A percentile compares a stretch with the other conserved stretches of the same genome.
Evolutionary conservation across 768 basidiomycete genomes (phyloP).

Genomic region (Rhodosporidiobolus sp.): DNA sequence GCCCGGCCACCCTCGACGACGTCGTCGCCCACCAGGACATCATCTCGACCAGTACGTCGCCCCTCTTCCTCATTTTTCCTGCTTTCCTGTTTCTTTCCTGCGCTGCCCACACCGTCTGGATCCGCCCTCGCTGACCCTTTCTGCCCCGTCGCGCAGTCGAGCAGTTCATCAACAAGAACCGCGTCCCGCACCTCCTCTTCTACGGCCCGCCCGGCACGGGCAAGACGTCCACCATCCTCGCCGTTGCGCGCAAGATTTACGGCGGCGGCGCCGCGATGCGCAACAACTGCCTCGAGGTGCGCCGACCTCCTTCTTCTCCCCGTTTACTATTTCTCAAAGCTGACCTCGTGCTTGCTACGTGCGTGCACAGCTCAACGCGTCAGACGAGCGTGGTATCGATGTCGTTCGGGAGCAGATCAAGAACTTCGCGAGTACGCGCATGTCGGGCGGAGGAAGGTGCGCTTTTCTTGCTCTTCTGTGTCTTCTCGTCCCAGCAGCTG

Average conservation of each 20-base stretch:
- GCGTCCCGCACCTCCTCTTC: slow-evolving; percentile 89
- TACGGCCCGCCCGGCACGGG: slow-evolving; percentile 98
- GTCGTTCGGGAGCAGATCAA: slow-evolving; percentile 99
- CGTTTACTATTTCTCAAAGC: too few species aligned
- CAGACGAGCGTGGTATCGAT: slow-evolving; percentile 97
- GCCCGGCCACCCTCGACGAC: slow-evolving; percentile 84
- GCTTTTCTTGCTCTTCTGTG: background rate
- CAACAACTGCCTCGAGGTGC: slow-evolving; percentile 90
- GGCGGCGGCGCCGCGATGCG: slow-evolving; percentile 61
- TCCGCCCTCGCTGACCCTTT: too few species aligned
- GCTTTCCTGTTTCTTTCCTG: background rate
- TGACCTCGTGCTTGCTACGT: background rate
- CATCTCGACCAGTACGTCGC: slow-evolving; percentile 80
- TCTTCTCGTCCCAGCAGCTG: too few species aligned
- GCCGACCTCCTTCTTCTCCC: slow-evolving; percentile 28
- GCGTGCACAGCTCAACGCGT: slow-evolving; percentile 76
- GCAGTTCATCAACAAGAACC: slow-evolving; percentile 90
- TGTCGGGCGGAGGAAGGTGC: slow-evolving; percentile 50
- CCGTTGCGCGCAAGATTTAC: slow-evolving; percentile 91
- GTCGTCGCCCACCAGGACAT: slow-evolving; percentile 97
- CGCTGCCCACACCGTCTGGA: too few species aligned
- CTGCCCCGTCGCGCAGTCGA: slow-evolving; percentile 65
- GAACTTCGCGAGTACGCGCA: slow-evolving; percentile 93
- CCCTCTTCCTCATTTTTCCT: too few species aligned
- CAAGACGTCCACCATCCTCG: slow-evolving; percentile 95